These are phyloP conservation scores for Stromatinia cepivora DNA, from an alignment of 2,329 filamentous ascomycete genomes.

Conservation along the genomic window DNA sequence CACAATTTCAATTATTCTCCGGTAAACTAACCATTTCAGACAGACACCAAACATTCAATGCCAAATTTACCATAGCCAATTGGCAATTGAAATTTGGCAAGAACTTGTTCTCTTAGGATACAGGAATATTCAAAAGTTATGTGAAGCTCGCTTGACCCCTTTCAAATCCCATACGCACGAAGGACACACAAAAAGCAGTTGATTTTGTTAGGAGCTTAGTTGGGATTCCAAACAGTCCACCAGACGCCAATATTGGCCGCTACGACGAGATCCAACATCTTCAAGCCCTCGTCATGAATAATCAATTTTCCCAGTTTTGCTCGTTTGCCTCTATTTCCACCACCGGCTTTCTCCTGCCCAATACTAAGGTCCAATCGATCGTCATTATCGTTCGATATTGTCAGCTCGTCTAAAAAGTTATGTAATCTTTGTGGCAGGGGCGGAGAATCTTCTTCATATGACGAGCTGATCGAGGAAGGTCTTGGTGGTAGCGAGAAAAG, in stretches of 20 bases:
- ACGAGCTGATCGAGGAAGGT: slow-evolving; percentile 27
- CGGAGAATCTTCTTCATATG: slow-evolving; percentile 24
- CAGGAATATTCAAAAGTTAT: neutral
- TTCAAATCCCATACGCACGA: neutral
- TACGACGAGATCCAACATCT: slow-evolving; percentile 92
- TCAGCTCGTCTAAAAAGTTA: slow-evolving; percentile 12
- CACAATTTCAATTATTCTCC: neutral
- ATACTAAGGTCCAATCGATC: slow-evolving; percentile 69
- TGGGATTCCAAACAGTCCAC: slow-evolving; percentile 79
- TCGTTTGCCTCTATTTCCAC: slow-evolving; percentile 79
- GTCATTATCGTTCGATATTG: slow-evolving; percentile 35
- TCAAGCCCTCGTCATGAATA: slow-evolving; percentile 82
- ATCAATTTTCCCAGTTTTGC: slow-evolving; percentile 95
- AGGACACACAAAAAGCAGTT: neutral
- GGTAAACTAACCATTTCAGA: neutral
- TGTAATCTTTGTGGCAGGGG: slow-evolving; percentile 4
- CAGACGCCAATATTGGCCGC: slow-evolving; percentile 90
- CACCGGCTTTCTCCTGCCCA: slow-evolving; percentile 80
- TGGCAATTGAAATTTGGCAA: neutral
- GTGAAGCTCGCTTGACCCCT: neutral
- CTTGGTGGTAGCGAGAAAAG: slow-evolving; percentile 33
- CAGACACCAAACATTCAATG: neutral
- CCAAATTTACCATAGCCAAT: neutral
- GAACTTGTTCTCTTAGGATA: neutral
- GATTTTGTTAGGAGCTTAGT: neutral